Conservation (phyloP, 768 basidiomycete genomes). For the Pulveroboletus frians region DNA sequence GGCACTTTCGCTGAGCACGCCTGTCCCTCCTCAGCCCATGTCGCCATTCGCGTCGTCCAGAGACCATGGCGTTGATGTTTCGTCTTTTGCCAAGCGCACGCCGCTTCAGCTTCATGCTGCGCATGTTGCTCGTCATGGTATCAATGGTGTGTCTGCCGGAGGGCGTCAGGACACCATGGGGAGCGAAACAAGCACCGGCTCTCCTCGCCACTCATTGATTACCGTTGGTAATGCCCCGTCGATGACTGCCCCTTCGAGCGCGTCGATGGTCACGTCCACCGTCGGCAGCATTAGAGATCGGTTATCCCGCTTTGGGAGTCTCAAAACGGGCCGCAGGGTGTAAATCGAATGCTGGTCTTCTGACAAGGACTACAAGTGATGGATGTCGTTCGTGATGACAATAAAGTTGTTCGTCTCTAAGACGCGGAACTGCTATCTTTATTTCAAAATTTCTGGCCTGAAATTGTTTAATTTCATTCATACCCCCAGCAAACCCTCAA, state of each 20-base stretch:
- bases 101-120: slow-evolving; percentile 78
- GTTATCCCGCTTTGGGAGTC: slow-evolving; percentile 71
- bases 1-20: slow-evolving; percentile 48
- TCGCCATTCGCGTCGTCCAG: slow-evolving; percentile 32
- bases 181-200: slow-evolving; percentile 42
- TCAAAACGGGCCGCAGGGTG: slow-evolving; percentile 47
- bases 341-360: slow-evolving; percentile 4
- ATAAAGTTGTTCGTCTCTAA: no score
- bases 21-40: slow-evolving; percentile 42
- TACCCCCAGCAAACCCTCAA: slow-evolving; percentile 14
- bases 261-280: slow-evolving; percentile 59
- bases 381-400: slow-evolving; percentile 2
- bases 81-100: slow-evolving; percentile 49
- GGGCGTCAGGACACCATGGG: slow-evolving; percentile 50
- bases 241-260: slow-evolving; percentile 37
- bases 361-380: neutral
- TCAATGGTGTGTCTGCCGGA: slow-evolving; percentile 75
- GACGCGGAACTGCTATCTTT: no score
- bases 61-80: slow-evolving; percentile 6
- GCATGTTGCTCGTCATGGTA: slow-evolving; percentile 76
- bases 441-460: slow-evolving; percentile 1
- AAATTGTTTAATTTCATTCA: slow-evolving; percentile 15
- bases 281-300: slow-evolving; percentile 67
- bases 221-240: slow-evolving; percentile 55
- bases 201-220: slow-evolving; percentile 70